phyloP scores from a whole-genome alignment of 2,329 filamentous ascomycete species.

The Alternaria brassicicola region DNA sequence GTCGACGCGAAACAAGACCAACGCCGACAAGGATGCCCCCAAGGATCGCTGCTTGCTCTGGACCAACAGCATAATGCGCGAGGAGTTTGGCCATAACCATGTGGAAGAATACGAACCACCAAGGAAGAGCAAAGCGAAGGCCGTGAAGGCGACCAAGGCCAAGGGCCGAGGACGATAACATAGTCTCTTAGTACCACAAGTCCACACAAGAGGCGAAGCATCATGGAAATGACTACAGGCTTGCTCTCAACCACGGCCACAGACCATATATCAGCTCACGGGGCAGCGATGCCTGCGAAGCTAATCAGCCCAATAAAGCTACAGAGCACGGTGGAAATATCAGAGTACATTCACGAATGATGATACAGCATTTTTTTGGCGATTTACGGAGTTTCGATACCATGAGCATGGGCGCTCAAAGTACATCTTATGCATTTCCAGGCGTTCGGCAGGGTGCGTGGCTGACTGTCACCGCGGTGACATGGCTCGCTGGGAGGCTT shows the following conservation, averaged over 20 bases:
- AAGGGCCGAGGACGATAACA: constrained; percentile 34
- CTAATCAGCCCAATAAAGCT: background rate
- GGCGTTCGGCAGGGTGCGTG: constrained; percentile 21
- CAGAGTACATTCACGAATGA: constrained; percentile 25
- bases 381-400: constrained; percentile 30
- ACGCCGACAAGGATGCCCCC: constrained; percentile 58
- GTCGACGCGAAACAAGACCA: constrained; percentile 67
- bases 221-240: background rate
- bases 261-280: background rate
- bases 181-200: background rate
- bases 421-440: constrained; percentile 16
- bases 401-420: constrained; percentile 19
- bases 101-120: constrained; percentile 60
- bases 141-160: constrained; percentile 35
- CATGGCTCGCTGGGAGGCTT: background rate
- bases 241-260: constrained; percentile 1
- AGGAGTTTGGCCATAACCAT: constrained; percentile 65
- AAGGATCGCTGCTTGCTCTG: constrained; percentile 67
- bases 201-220: constrained; percentile 4
- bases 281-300: background rate
- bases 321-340: background rate
- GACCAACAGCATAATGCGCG: constrained; percentile 67
- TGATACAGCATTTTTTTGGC: constrained; percentile 21
- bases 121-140: constrained; percentile 52
- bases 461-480: constrained; percentile 1